These are phyloP conservation scores for Usnea hakonensis DNA, from an alignment of 495 filamentous ascomycete species.

Conservation along the genomic window DNA sequence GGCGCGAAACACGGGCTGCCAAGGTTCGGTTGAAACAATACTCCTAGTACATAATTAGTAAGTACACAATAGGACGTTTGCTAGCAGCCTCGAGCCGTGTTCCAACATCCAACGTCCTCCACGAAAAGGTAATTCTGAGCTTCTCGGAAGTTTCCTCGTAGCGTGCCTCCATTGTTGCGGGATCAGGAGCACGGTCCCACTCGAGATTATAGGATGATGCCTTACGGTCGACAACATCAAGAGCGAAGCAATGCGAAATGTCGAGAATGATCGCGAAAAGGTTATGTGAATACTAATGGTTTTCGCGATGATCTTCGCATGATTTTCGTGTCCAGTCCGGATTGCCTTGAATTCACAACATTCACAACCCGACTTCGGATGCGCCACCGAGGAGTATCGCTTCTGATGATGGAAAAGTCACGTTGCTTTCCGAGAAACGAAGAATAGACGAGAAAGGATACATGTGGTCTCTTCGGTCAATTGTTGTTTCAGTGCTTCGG, in stretches of 20 bases:
- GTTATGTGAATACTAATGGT: neutral
- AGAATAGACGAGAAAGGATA: neutral
- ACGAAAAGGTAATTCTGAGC: too few relatives aligned
- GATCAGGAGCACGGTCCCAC: neutral
- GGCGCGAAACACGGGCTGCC: too few relatives aligned
- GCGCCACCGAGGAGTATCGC: neutral
- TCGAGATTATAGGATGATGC: neutral
- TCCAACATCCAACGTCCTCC: too few relatives aligned
- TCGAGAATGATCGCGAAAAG: neutral
- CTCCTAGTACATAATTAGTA: too few relatives aligned
- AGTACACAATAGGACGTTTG: too few relatives aligned
- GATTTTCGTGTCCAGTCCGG: neutral
- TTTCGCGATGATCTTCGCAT: neutral
- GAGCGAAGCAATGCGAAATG: neutral
- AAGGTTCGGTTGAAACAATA: too few relatives aligned
- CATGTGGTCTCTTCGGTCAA: neutral
- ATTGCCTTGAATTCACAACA: neutral
- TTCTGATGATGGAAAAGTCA: neutral
- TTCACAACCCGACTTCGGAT: neutral
- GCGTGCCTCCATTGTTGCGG: neutral
- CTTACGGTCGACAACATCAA: neutral
- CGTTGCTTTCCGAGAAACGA: neutral
- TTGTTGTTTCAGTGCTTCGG: neutral
- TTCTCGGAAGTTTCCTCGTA: neutral
- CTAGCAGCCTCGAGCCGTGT: neutral